These are phyloP conservation scores for Pichia scutulata DNA, from an alignment of 805 yeast genomes.

Conservation along the genomic window DNA sequence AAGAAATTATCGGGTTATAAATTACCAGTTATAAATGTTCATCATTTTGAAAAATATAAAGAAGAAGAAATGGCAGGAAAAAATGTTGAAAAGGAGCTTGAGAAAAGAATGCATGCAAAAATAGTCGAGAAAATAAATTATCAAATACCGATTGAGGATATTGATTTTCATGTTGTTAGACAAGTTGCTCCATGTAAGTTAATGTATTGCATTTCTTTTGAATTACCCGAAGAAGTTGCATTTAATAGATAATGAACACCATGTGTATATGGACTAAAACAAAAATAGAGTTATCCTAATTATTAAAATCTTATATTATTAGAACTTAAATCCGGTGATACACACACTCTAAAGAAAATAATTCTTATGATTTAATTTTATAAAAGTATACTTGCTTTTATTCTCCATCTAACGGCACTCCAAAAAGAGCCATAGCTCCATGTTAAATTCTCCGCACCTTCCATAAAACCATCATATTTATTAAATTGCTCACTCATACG, in stretches of 20 bases:
- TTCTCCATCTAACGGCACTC: constrained; percentile 62
- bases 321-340: neutral
- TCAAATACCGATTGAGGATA: constrained; percentile 39
- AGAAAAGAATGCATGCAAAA: constrained; percentile 54
- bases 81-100: constrained; percentile 61
- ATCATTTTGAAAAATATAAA: constrained; percentile 88
- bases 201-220: constrained; percentile 84
- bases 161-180: constrained; percentile 77
- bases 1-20: constrained; percentile 38
- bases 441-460: constrained; percentile 81
- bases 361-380: neutral
- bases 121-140: constrained; percentile 39
- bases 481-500: constrained; percentile 86
- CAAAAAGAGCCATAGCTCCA: constrained; percentile 85
- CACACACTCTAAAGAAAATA: neutral
- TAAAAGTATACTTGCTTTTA: constrained; percentile 23
- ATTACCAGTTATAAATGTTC: constrained; percentile 75
- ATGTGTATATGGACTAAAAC: neutral
- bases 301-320: neutral
- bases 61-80: constrained; percentile 53
- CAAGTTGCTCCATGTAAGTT: constrained; percentile 95
- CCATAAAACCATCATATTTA: constrained; percentile 71
- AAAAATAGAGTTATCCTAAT: neutral
- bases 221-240: constrained; percentile 61
- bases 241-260: constrained; percentile 27